These are phyloP conservation scores for Hyaloscypha hepaticicola DNA, from an alignment of 495 filamentous ascomycete species.

Conservation along the genomic window DNA sequence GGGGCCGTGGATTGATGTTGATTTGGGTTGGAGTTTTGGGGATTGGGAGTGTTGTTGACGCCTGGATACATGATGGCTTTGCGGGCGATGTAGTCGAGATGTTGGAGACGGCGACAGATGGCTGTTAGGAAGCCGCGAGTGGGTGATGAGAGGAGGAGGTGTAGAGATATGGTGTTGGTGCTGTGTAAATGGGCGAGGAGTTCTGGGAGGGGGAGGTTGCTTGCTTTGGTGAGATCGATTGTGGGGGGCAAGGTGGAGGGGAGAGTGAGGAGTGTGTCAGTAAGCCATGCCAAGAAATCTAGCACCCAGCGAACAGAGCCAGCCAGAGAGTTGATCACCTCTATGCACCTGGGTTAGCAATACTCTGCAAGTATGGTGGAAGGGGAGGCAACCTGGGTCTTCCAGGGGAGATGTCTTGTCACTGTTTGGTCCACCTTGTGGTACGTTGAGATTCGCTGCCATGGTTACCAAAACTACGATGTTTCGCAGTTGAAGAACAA, in stretches of 20 bases:
- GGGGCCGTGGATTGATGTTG: conserved; percentile 40
- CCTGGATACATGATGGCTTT: conserved; percentile 27
- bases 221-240: conserved; percentile 40
- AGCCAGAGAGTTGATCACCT: conserved; percentile 55
- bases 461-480: conserved; percentile 65
- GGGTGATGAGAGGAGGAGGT: conserved; percentile 70
- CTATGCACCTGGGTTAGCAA: conserved; percentile 32
- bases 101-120: conserved; percentile 60
- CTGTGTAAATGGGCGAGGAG: conserved; percentile 44
- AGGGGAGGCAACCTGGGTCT: conserved; percentile 45
- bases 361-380: conserved; percentile 8
- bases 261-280: conserved; percentile 52
- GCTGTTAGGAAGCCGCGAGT: conserved; percentile 69
- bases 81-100: conserved; percentile 42
- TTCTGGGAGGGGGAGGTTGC: conserved; percentile 46
- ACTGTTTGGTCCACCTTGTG: conserved; percentile 39
- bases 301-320: conserved; percentile 64
- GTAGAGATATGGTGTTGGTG: conserved; percentile 55
- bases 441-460: conserved; percentile 49
- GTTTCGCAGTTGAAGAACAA: conserved; percentile 69
- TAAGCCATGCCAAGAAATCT: conserved; percentile 66
- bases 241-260: conserved; percentile 25
- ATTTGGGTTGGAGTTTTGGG: conserved; percentile 40
- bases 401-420: conserved; percentile 54
- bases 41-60: conserved; percentile 40